These are phyloP conservation scores for Yarrowia sp. DNA, from an alignment of 805 yeast species.

Conservation along the genomic window DNA sequence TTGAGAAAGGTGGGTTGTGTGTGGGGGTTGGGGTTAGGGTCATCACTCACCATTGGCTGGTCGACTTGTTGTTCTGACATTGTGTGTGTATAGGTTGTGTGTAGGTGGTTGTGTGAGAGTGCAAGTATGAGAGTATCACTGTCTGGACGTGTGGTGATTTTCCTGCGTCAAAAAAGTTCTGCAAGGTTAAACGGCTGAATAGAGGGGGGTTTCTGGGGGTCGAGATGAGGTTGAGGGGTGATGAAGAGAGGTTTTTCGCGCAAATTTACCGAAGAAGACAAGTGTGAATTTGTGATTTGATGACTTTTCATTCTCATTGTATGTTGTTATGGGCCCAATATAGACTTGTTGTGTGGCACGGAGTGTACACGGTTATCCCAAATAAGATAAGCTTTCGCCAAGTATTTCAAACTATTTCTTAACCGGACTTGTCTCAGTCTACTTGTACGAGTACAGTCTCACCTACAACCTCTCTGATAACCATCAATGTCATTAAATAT, in stretches of 20 bases:
- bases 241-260: too few relatives aligned
- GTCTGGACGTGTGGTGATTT: conserved; percentile 9
- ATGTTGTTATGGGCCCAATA: too few relatives aligned
- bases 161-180: conserved; percentile 21
- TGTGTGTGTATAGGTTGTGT: background rate
- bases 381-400: too few relatives aligned
- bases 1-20: conserved; percentile 28
- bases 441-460: too few relatives aligned
- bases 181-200: conserved; percentile 13
- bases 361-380: too few relatives aligned
- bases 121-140: background rate
- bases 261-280: too few relatives aligned
- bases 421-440: too few relatives aligned
- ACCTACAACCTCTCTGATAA: background rate
- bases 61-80: conserved; percentile 30
- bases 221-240: background rate
- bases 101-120: background rate
- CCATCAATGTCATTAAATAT: conserved; percentile 35
- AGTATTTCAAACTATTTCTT: too few relatives aligned
- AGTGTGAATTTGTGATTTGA: too few relatives aligned
- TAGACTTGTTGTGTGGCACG: too few relatives aligned
- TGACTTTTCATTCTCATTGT: too few relatives aligned
- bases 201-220: background rate
- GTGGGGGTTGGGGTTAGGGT: background rate
- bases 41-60: conserved; percentile 38